Percentiles rank a stretch among this genome's conserved stretches.
Evolutionary conservation across 306 rosid species (phyloP).

Genomic region (Senna tora): DNA sequence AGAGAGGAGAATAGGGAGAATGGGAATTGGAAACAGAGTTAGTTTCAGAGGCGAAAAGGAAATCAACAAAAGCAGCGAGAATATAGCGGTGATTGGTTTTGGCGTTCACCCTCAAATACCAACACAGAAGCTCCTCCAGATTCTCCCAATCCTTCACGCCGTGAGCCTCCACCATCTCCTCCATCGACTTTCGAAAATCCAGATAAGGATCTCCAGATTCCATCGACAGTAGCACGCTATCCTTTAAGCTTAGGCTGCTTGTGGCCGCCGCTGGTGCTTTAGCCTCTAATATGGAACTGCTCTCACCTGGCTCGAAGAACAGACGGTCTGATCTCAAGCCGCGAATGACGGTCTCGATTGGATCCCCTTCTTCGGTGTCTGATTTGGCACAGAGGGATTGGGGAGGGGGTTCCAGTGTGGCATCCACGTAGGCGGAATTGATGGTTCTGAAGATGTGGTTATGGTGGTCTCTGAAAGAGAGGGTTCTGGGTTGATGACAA

Average conservation of each 20-base stretch:
- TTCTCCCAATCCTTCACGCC: constrained; percentile 67
- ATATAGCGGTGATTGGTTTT: constrained; percentile 55
- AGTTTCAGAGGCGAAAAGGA: constrained; percentile 55
- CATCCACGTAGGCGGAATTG: constrained; percentile 55
- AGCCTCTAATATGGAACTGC: constrained; percentile 54
- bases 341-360: constrained; percentile 54
- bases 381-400: neutral
- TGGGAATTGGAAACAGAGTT: constrained; percentile 31
- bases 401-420: constrained; percentile 27
- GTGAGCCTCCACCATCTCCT: constrained; percentile 78
- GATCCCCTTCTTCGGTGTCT: constrained; percentile 36
- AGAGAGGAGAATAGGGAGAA: constrained; percentile 48
- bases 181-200: constrained; percentile 80
- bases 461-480: constrained; percentile 56
- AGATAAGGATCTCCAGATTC: constrained; percentile 65
- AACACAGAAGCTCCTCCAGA: constrained; percentile 70
- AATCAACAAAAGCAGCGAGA: constrained; percentile 74
- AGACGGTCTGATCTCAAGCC: constrained; percentile 68
- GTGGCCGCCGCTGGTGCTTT: neutral
- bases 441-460: constrained; percentile 47
- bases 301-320: constrained; percentile 61
- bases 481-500: constrained; percentile 74
- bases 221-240: constrained; percentile 52
- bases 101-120: constrained; percentile 63
- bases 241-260: constrained; percentile 40